Conservation (phyloP, 106 monocot species). For the Ottelia alismoides region DNA sequence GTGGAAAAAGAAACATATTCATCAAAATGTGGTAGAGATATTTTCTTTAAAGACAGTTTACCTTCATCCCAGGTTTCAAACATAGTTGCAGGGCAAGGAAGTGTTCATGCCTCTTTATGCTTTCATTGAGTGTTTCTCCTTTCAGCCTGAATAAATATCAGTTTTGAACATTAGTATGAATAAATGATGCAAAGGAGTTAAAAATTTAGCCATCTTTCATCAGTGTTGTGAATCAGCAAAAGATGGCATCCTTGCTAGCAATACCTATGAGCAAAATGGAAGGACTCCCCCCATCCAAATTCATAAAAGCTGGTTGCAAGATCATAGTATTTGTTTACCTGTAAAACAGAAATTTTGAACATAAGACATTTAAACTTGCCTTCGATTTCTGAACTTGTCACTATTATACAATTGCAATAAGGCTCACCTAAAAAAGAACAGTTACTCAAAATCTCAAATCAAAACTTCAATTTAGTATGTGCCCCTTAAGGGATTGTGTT, state of each 20-base stretch:
- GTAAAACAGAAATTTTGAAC: too few species aligned
- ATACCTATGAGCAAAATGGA: slow-evolving; percentile 79
- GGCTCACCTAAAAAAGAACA: too few species aligned
- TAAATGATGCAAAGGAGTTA: too few species aligned
- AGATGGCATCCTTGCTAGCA: neutral
- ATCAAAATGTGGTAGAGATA: neutral
- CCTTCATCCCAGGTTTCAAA: slow-evolving; percentile 94
- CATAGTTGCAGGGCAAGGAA: slow-evolving; percentile 94
- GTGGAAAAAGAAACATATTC: neutral
- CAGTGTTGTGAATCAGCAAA: neutral
- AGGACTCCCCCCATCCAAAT: slow-evolving; percentile 85
- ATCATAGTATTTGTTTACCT: slow-evolving; percentile 88
- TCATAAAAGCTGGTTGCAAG: slow-evolving; percentile 81
- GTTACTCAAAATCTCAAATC: too few species aligned
- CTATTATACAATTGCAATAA: too few species aligned
- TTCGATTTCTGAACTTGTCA: too few species aligned
- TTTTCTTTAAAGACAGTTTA: slow-evolving; percentile 6
- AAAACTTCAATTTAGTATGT: too few species aligned
- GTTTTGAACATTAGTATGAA: too few species aligned
- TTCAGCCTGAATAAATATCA: slow-evolving; percentile 44
- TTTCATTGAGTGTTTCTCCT: slow-evolving; percentile 89
- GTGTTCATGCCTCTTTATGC: slow-evolving; percentile 95
- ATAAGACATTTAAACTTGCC: too few species aligned
- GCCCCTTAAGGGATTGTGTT: too few species aligned
- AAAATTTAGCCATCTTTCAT: too few species aligned